A percentile compares a stretch with the other conserved stretches of the same genome.
Conservation (phyloP, 75 land plant genomes). For the Chamaecyparis obtusa region DNA sequence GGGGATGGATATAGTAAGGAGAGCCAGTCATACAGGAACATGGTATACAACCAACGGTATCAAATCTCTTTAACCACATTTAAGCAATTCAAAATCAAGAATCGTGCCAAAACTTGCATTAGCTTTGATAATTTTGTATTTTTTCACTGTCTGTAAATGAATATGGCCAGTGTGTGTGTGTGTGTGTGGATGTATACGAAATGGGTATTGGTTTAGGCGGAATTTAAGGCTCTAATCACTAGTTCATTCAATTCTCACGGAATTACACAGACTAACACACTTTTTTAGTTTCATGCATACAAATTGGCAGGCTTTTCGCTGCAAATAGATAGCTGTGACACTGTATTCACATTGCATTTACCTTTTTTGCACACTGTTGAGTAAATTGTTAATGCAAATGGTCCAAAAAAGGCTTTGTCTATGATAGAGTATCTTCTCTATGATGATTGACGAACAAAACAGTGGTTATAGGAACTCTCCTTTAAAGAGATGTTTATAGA, state of each 20-base stretch:
- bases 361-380: no score
- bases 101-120: not conserved
- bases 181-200: no score
- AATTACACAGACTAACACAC: not conserved
- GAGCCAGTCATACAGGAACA: constrained; percentile 41
- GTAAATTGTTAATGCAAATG: no score
- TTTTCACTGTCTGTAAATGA: not conserved
- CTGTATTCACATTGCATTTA: no score
- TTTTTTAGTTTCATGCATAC: not conserved
- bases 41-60: constrained; percentile 43
- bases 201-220: not conserved
- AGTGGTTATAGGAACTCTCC: no score
- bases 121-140: no score
- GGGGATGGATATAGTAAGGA: constrained; percentile 6
- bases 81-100: not conserved
- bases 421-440: no score
- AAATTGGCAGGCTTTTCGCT: not conserved
- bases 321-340: no score
- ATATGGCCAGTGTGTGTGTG: not conserved
- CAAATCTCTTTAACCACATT: not conserved
- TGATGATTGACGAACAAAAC: no score
- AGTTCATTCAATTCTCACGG: not conserved
- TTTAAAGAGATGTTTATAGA: no score
- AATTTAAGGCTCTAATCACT: not conserved
- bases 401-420: no score